A percentile compares a stretch with the other conserved stretches of the same genome.
phyloP scores from a whole-genome alignment of 1,284 basidiomycete species.

The Ceratobasidium sp. region DNA sequence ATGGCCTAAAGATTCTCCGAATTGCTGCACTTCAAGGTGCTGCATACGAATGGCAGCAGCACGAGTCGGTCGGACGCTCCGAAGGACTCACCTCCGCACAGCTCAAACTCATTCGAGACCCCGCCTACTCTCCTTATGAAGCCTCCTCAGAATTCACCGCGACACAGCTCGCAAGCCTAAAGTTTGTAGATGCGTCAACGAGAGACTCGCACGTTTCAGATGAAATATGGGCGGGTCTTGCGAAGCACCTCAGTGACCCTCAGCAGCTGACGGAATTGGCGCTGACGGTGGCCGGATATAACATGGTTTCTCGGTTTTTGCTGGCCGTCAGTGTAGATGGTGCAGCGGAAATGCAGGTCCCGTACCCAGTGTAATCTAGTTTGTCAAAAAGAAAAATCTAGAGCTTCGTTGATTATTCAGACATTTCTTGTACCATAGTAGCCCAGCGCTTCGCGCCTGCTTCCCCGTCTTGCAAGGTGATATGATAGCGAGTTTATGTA shows the following conservation, averaged over 20 bases:
- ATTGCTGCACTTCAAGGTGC: no score
- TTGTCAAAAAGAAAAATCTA: background rate
- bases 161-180: constrained; percentile 31
- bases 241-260: constrained; percentile 7
- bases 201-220: constrained; percentile 34
- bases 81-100: constrained; percentile 42
- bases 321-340: constrained; percentile 45
- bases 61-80: constrained; percentile 40
- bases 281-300: constrained; percentile 32
- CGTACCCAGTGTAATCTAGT: constrained; percentile 18
- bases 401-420: no score
- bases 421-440: no score
- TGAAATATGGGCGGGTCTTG: constrained; percentile 23
- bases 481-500: no score
- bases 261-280: constrained; percentile 35
- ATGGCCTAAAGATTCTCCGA: constrained; percentile 27
- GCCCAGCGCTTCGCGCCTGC: no score
- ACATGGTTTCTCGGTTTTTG: constrained; percentile 44
- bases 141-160: constrained; percentile 17
- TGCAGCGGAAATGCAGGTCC: constrained; percentile 36
- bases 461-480: no score
- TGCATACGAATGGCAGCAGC: constrained; percentile 44
- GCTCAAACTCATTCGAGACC: constrained; percentile 43
- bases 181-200: constrained; percentile 43
- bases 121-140: constrained; percentile 27